Conservation (phyloP, 768 basidiomycete genomes). For the Collybia nuda region DNA sequence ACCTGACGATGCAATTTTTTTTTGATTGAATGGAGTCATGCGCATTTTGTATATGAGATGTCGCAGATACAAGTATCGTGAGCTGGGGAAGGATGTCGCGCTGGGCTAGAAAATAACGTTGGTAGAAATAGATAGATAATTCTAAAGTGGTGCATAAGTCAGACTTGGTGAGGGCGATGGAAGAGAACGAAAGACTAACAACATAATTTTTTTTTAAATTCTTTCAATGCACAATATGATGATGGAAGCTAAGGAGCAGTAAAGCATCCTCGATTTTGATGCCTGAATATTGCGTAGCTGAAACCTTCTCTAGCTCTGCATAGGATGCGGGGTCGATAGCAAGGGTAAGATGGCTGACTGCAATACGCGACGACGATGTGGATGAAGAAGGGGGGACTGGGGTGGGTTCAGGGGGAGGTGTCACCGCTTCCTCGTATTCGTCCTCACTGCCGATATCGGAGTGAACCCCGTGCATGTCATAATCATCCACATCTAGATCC, state of each 20-base stretch:
- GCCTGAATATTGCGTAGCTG: constrained; percentile 42
- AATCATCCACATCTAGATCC: constrained; percentile 49
- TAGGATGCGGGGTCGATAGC: constrained; percentile 40
- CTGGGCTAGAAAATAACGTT: background rate
- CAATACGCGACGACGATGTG: constrained; percentile 26
- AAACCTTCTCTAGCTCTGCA: constrained; percentile 50
- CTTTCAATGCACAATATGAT: constrained; percentile 55
- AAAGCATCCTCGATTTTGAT: constrained; percentile 75
- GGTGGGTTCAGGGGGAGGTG: constrained; percentile 59
- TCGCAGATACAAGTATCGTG: background rate
- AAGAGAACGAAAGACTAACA: constrained; percentile 1
- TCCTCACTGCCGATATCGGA: constrained; percentile 69
- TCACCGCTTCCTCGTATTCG: constrained; percentile 72
- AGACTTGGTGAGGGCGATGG: background rate
- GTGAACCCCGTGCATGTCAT: constrained; percentile 37
- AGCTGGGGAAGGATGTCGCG: too few species aligned
- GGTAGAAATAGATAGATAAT: background rate
- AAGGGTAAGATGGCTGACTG: constrained; percentile 29
- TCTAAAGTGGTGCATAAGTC: background rate
- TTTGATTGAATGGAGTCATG: too few species aligned
- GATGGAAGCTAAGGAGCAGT: constrained; percentile 72
- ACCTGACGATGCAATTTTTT: too few species aligned
- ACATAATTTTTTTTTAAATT: constrained; percentile 5
- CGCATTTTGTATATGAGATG: background rate
- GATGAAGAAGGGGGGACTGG: constrained; percentile 31